Conservation (phyloP, 2,329 filamentous ascomycete species). For the Calonectria pteridis region DNA sequence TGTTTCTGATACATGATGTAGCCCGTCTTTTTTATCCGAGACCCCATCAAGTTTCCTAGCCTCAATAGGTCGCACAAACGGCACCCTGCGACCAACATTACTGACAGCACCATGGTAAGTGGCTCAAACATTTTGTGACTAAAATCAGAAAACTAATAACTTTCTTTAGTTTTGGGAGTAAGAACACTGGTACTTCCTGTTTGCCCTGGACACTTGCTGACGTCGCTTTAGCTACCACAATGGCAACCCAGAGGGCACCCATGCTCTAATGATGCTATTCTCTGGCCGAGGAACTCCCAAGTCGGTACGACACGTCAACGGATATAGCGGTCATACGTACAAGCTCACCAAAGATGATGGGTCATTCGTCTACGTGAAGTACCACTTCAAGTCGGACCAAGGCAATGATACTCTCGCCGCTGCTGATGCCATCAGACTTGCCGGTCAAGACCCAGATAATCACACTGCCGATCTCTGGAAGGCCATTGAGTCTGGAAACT, state of each 20-base stretch:
- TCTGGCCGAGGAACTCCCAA: conserved; percentile 61
- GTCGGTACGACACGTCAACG: conserved; percentile 60
- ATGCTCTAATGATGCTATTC: conserved; percentile 66
- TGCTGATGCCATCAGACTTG: conserved; percentile 51
- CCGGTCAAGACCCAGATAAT: conserved; percentile 64
- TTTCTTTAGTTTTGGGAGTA: conserved; percentile 39
- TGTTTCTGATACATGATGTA: background rate
- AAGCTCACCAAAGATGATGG: conserved; percentile 60
- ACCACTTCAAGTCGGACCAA: conserved; percentile 61
- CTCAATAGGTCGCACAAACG: conserved; percentile 86
- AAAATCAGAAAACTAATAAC: background rate
- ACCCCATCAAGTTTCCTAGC: conserved; percentile 80
- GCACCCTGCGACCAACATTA: conserved; percentile 78
- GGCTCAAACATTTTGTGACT: background rate
- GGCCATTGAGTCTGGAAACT: conserved; percentile 70
- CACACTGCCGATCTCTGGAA: conserved; percentile 51
- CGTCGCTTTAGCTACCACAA: conserved; percentile 52
- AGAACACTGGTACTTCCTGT: background rate
- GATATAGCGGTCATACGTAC: conserved; percentile 62
- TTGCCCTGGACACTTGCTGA: background rate
- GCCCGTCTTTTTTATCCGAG: conserved; percentile 82
- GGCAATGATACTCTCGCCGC: conserved; percentile 59
- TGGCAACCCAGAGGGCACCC: conserved; percentile 64
- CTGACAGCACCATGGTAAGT: conserved; percentile 70
- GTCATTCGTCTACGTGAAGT: conserved; percentile 61